Percentiles rank a stretch among this genome's conserved stretches.
Conservation (phyloP, 441 rosid species). For the Populus hybrid region DNA sequence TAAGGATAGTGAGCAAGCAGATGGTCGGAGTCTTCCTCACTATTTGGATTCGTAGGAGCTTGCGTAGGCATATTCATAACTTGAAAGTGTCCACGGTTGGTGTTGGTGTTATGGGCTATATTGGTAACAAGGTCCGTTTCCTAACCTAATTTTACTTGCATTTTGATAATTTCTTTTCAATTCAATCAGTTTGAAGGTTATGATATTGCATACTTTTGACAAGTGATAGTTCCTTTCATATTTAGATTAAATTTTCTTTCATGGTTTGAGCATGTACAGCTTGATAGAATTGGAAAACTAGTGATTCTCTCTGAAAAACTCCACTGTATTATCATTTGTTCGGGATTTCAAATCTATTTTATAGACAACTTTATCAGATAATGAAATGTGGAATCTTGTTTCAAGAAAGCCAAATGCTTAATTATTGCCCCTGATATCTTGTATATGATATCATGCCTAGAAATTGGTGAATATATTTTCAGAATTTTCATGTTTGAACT, state of each 20-base stretch:
- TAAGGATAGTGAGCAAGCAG: conserved; percentile 87
- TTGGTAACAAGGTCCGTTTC: conserved; percentile 83
- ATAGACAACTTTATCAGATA: neutral
- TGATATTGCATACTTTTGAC: neutral
- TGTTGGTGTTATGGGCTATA: conserved; percentile 95
- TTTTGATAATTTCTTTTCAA: neutral
- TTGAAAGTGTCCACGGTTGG: conserved; percentile 86
- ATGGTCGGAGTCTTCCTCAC: conserved; percentile 93
- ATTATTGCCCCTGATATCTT: neutral
- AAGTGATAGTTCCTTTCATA: neutral
- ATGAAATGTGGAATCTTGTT: neutral
- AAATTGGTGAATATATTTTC: neutral
- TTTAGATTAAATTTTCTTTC: neutral
- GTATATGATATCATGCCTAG: neutral
- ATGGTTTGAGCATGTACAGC: neutral
- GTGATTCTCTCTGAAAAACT: neutral
- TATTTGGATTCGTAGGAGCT: conserved; percentile 83
- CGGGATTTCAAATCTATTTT: neutral
- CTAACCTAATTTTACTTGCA: conserved; percentile 12
- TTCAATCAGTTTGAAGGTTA: neutral
- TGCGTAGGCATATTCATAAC: conserved; percentile 81
- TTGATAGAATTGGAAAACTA: neutral
- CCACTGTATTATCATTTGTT: neutral
- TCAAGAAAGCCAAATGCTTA: conserved; percentile 3
- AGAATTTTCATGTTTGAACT: neutral